These are phyloP conservation scores for Sclerotinia minor DNA, from an alignment of 2,329 filamentous ascomycete genomes.

Conservation along the genomic window DNA sequence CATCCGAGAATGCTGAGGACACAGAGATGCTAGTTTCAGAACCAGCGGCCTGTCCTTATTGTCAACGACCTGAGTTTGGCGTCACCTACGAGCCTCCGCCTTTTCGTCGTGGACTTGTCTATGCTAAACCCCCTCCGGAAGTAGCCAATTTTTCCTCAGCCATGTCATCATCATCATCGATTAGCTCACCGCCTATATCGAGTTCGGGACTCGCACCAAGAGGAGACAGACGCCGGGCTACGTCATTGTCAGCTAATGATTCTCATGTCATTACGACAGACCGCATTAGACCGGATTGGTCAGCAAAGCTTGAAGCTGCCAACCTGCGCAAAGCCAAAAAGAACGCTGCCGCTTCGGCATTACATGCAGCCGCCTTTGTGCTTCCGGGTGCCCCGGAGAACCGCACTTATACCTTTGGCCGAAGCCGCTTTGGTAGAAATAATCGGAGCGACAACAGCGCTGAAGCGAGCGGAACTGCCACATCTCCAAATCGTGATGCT, in stretches of 20 bases:
- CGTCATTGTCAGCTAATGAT: constrained; percentile 76
- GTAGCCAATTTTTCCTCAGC: constrained; percentile 62
- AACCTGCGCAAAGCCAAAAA: constrained; percentile 81
- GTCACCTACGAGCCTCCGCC: constrained; percentile 91
- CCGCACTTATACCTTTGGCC: constrained; percentile 39
- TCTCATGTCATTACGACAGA: constrained; percentile 91
- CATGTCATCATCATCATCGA: constrained; percentile 82
- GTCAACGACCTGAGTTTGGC: constrained; percentile 90
- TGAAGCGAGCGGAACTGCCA: constrained; percentile 40
- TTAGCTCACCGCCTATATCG: constrained; percentile 56
- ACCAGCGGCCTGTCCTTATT: constrained; percentile 90
- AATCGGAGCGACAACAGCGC: constrained; percentile 38
- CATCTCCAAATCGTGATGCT: constrained; percentile 34
- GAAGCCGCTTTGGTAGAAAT: constrained; percentile 39
- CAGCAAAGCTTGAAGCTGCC: constrained; percentile 81
- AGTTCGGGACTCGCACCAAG: constrained; percentile 32
- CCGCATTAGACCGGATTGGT: constrained; percentile 90
- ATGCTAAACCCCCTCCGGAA: constrained; percentile 55
- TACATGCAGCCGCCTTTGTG: constrained; percentile 51
- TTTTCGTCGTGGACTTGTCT: constrained; percentile 80
- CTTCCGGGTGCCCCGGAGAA: constrained; percentile 54
- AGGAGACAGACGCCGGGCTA: constrained; percentile 55
- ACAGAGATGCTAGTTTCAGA: constrained; percentile 79
- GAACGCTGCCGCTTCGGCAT: constrained; percentile 82
- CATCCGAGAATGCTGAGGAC: constrained; percentile 34